Evolutionary conservation across 2,329 filamentous ascomycete genomes (phyloP).

Genomic region (Colletotrichum scovillei): DNA sequence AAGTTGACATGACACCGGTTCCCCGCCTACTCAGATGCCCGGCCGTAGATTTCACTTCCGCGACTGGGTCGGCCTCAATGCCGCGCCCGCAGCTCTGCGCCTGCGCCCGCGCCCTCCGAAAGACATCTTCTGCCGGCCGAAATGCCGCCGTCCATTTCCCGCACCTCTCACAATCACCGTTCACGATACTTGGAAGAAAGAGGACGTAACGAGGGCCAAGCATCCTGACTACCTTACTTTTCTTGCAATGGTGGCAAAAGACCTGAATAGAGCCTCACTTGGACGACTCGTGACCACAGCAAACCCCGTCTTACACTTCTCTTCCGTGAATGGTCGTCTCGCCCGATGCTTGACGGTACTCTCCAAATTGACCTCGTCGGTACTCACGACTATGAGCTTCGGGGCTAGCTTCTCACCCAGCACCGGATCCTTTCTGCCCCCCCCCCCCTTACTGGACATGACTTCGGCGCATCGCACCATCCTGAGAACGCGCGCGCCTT

Average conservation of each 20-base stretch:
- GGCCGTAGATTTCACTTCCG: background rate
- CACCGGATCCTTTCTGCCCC: background rate
- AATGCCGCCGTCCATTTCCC: constrained; percentile 10
- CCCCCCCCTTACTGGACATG: constrained; percentile 8
- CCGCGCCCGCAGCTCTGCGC: constrained; percentile 30
- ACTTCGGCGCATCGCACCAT: constrained; percentile 18
- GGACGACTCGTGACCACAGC: background rate
- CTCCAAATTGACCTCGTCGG: background rate
- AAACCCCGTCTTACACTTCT: background rate
- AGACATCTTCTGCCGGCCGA: background rate
- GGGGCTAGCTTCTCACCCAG: background rate
- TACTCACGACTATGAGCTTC: background rate
- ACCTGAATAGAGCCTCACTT: background rate
- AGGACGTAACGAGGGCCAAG: background rate
- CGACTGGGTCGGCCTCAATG: constrained; percentile 16
- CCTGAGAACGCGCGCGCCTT: constrained; percentile 23
- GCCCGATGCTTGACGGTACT: background rate
- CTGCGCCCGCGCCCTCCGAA: constrained; percentile 29
- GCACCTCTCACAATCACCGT: background rate
- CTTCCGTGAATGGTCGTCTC: background rate
- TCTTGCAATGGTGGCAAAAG: background rate
- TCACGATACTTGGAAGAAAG: background rate
- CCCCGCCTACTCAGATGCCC: background rate
- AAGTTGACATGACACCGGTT: constrained; percentile 1
- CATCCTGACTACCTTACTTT: background rate